A percentile compares a stretch with the other conserved stretches of the same genome.
Evolutionary conservation across 768 basidiomycete species (phyloP).

Genomic region (Calocybe cyanea): DNA sequence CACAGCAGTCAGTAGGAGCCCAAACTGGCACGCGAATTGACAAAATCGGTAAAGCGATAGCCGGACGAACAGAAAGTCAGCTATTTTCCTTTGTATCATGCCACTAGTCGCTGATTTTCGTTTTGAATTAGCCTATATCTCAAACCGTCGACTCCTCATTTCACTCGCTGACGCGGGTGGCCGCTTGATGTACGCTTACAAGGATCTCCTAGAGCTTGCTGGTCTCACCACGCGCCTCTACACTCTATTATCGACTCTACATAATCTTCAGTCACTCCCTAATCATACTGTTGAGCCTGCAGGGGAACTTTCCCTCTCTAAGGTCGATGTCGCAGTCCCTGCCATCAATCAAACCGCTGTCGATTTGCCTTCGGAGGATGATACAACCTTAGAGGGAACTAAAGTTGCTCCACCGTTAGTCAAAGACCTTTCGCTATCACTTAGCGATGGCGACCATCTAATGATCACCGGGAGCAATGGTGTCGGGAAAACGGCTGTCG

Average conservation of each 20-base stretch:
- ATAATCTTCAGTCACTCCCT: constrained; percentile 61
- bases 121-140: constrained; percentile 74
- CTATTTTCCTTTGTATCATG: not conserved
- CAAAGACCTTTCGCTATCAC: constrained; percentile 57
- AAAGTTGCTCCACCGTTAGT: constrained; percentile 53
- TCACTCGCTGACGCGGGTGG: constrained; percentile 97
- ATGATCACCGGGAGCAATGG: constrained; percentile 95
- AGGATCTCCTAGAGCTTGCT: constrained; percentile 92
- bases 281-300: constrained; percentile 27
- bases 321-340: constrained; percentile 74
- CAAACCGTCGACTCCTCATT: constrained; percentile 84
- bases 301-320: constrained; percentile 55
- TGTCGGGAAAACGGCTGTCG: constrained; percentile 87
- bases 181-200: constrained; percentile 94
- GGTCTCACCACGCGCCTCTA: constrained; percentile 91
- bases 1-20: constrained; percentile 33
- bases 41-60: constrained; percentile 37
- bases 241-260: constrained; percentile 80
- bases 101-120: not conserved
- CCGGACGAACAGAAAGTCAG: constrained; percentile 45
- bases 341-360: constrained; percentile 9
- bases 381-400: not conserved
- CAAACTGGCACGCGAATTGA: constrained; percentile 17
- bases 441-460: constrained; percentile 75
- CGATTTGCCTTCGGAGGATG: constrained; percentile 3